phyloP scores from a whole-genome alignment of 306 rosid species.

The Sicyos edulis region DNA sequence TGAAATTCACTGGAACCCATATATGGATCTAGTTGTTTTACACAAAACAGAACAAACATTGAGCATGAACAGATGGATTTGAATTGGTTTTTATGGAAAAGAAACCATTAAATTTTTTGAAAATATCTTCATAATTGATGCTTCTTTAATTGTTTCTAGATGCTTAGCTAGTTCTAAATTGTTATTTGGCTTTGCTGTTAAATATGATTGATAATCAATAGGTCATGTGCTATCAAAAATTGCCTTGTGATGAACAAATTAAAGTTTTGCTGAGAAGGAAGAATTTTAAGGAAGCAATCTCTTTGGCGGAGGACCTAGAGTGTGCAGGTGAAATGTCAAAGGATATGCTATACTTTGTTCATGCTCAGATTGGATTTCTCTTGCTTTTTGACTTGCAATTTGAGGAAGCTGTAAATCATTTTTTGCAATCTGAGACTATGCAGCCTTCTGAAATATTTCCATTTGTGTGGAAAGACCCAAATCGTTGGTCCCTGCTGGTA shows the following conservation, averaged over 20 bases:
- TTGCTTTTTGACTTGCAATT: constrained; percentile 90
- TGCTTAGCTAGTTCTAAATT: constrained; percentile 9
- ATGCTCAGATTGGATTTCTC: constrained; percentile 96
- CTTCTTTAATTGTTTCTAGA: not conserved
- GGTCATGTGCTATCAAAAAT: constrained; percentile 77
- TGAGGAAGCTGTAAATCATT: constrained; percentile 95
- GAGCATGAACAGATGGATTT: too few species aligned
- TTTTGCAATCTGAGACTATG: constrained; percentile 81
- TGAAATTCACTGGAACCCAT: too few species aligned
- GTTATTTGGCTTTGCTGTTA: constrained; percentile 16
- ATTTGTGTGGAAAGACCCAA: constrained; percentile 90
- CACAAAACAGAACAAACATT: too few species aligned
- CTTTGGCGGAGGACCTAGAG: constrained; percentile 88
- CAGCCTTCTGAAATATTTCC: constrained; percentile 97
- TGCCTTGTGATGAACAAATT: constrained; percentile 84
- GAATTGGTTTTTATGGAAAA: too few species aligned
- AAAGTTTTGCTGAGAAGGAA: constrained; percentile 85
- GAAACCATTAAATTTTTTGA: too few species aligned
- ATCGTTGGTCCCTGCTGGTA: constrained; percentile 99
- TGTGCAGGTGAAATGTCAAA: constrained; percentile 76
- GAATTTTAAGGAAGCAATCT: constrained; percentile 74
- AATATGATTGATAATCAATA: constrained; percentile 27
- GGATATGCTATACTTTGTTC: constrained; percentile 87
- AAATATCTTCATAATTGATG: not conserved
- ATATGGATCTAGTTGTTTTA: too few species aligned